Evolutionary conservation across 139 green algal species (phyloP).

Genomic region (Chlamydomonas asymmetrica): DNA sequence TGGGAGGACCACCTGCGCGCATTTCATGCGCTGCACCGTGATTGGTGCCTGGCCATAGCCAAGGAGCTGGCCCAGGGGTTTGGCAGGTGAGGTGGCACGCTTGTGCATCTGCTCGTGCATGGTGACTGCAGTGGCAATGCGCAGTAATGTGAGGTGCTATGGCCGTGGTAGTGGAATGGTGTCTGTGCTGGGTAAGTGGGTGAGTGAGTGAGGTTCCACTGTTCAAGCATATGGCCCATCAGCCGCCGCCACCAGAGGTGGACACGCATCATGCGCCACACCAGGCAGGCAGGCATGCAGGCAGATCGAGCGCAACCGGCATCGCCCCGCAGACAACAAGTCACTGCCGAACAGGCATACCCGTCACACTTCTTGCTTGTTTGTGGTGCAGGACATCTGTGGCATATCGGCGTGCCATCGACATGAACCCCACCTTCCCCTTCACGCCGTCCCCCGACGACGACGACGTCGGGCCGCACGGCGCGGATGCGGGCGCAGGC

Average conservation of each 20-base stretch:
- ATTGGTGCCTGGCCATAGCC: constrained; percentile 39
- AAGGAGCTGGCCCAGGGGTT: constrained; percentile 36
- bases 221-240: neutral
- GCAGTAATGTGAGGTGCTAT: neutral
- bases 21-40: constrained; percentile 28
- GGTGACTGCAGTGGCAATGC: neutral
- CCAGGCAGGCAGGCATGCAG: neutral
- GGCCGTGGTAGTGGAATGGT: too few species aligned
- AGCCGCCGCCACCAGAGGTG: neutral
- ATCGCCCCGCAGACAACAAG: neutral
- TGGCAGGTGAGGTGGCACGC: constrained; percentile 32
- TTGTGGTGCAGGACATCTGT: constrained; percentile 4
- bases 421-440: constrained; percentile 25
- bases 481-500: neutral
- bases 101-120: too few species aligned
- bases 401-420: constrained; percentile 29
- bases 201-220: neutral
- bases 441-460: constrained; percentile 11
- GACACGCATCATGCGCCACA: neutral
- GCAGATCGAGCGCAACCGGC: neutral
- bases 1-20: neutral
- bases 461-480: neutral
- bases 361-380: neutral
- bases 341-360: neutral
- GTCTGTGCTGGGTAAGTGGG: neutral